Evolutionary conservation across 345 rosid genomes (phyloP).

Genomic region (Triadica sebifera): DNA sequence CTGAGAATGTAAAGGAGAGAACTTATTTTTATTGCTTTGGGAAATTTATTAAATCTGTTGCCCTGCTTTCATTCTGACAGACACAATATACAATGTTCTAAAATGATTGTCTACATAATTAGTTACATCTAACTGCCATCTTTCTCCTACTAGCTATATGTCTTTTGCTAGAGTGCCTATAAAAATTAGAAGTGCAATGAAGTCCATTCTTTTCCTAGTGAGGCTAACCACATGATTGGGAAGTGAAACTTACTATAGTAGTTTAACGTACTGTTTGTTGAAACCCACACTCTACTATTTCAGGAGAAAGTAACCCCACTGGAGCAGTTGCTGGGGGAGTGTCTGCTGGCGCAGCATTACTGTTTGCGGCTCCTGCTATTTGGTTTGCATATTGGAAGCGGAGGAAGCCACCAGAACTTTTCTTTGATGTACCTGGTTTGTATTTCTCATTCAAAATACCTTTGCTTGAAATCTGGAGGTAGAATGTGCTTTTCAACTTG

Average conservation of each 20-base stretch:
- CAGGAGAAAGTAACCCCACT: slow-evolving; percentile 25
- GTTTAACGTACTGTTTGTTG: not conserved
- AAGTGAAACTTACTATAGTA: not conserved
- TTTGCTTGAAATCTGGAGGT: not conserved
- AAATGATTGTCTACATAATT: not conserved
- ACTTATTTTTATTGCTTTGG: not conserved
- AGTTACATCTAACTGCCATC: not conserved
- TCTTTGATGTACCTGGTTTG: slow-evolving; percentile 41
- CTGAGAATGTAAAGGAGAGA: not conserved
- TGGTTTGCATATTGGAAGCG: slow-evolving; percentile 30
- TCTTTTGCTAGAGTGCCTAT: not conserved
- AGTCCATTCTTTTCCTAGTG: not conserved
- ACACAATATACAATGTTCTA: not conserved
- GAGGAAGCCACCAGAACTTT: slow-evolving; percentile 28
- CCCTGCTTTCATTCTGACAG: not conserved
- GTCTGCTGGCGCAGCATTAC: slow-evolving; percentile 37
- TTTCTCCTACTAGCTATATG: not conserved
- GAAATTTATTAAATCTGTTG: not conserved
- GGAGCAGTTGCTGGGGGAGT: slow-evolving; percentile 42
- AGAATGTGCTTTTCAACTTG: not conserved
- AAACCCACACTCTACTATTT: slow-evolving; percentile 1
- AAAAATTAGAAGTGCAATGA: not conserved
- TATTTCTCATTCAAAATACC: not conserved
- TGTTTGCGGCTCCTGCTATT: slow-evolving; percentile 36
- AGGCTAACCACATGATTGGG: not conserved